Evolutionary conservation across 371 early-diverging fungal genomes (phyloP).

Genomic region (Mortierella sp.): DNA sequence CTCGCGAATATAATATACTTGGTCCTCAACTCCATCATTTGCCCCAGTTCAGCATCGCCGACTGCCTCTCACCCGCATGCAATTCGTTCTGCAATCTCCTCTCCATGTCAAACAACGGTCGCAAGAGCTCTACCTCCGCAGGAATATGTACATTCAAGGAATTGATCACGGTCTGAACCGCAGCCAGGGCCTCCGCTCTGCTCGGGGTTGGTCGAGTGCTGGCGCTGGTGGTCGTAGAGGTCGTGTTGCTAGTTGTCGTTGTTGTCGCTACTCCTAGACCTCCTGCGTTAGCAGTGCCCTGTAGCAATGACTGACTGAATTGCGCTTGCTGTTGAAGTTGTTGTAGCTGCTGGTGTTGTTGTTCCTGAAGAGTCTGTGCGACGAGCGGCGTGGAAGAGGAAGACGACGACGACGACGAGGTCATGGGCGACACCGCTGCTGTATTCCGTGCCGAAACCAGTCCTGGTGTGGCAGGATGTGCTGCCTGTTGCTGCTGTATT

Average conservation of each 20-base stretch:
- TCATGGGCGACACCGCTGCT: neutral
- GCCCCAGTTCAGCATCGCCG: constrained; percentile 1
- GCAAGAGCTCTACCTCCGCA: constrained; percentile 16
- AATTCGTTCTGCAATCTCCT: constrained; percentile 20
- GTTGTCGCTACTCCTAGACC: neutral
- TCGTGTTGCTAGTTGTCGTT: neutral
- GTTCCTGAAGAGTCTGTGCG: neutral
- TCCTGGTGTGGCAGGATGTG: constrained; percentile 25
- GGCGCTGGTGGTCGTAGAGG: no score
- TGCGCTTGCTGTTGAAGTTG: neutral
- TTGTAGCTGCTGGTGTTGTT: constrained; percentile 9
- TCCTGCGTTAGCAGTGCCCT: neutral
- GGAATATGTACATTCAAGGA: constrained; percentile 19
- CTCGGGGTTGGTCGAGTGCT: constrained; percentile 4
- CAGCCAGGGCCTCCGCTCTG: constrained; percentile 15
- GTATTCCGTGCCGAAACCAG: constrained; percentile 5
- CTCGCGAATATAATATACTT: no score
- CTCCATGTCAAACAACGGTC: constrained; percentile 37
- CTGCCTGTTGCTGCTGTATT: constrained; percentile 7
- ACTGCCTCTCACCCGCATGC: constrained; percentile 11
- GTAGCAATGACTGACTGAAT: neutral
- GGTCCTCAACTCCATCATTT: no score
- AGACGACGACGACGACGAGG: neutral
- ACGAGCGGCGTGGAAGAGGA: neutral
- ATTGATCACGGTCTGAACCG: constrained; percentile 26